phyloP scores from a whole-genome alignment of 2,329 filamentous ascomycete species.

The Sphaerulina vaccinii region DNA sequence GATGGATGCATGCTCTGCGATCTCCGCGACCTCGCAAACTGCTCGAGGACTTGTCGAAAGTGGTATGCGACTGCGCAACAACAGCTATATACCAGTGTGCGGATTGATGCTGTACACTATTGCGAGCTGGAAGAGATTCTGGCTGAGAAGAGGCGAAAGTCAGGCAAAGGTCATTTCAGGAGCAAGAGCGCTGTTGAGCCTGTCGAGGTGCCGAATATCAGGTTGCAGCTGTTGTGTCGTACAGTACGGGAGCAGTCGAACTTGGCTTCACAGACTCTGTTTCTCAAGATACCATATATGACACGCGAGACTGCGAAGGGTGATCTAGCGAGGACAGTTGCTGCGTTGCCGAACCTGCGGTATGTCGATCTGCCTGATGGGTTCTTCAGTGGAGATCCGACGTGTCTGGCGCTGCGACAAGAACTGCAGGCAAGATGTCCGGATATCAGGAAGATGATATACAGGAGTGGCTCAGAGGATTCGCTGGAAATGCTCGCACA shows the following conservation, averaged over 20 bases:
- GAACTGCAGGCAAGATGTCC: slow-evolving; percentile 82
- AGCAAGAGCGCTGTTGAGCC: slow-evolving; percentile 70
- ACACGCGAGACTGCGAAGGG: slow-evolving; percentile 81
- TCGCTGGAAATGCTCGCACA: slow-evolving; percentile 69
- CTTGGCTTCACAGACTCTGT: slow-evolving; percentile 69
- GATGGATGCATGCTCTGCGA: slow-evolving; percentile 92
- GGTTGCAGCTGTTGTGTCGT: slow-evolving; percentile 75
- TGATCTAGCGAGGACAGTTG: slow-evolving; percentile 80
- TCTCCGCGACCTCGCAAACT: slow-evolving; percentile 81
- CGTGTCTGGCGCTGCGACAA: slow-evolving; percentile 72
- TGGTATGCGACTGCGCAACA: slow-evolving; percentile 64
- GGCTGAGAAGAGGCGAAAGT: slow-evolving; percentile 70
- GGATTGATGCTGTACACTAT: slow-evolving; percentile 92
- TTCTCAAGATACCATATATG: slow-evolving; percentile 92
- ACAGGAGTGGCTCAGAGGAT: slow-evolving; percentile 72
- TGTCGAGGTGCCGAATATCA: slow-evolving; percentile 73
- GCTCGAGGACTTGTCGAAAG: slow-evolving; percentile 67
- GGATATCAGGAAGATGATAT: slow-evolving; percentile 85
- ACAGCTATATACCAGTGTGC: slow-evolving; percentile 74
- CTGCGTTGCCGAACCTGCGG: slow-evolving; percentile 77
- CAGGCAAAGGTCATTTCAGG: slow-evolving; percentile 43
- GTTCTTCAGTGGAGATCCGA: slow-evolving; percentile 76
- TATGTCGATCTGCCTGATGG: slow-evolving; percentile 91
- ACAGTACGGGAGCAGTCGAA: slow-evolving; percentile 75
- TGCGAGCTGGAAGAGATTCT: slow-evolving; percentile 83